phyloP scores from a whole-genome alignment of 176 grass and related monocot genomes.

The Alloteropsis semialata region DNA sequence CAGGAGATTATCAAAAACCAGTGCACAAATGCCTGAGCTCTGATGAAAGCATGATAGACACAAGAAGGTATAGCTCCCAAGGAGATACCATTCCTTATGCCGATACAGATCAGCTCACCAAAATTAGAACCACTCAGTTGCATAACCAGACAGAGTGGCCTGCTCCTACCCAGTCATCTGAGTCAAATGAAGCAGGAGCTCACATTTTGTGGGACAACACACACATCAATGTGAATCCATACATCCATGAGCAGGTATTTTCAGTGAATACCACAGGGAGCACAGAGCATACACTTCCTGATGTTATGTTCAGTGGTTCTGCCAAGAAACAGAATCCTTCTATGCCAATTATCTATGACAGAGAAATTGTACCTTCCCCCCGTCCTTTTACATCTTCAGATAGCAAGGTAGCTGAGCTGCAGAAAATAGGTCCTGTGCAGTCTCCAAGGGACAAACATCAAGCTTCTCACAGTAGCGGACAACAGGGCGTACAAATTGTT shows the following conservation, averaged over 20 bases:
- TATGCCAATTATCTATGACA: background rate
- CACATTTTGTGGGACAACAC: constrained; percentile 25
- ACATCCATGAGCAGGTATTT: constrained; percentile 1
- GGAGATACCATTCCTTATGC: background rate
- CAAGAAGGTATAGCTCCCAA: background rate
- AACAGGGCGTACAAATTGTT: constrained; percentile 7
- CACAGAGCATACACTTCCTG: background rate
- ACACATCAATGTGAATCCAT: background rate
- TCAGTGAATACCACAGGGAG: background rate
- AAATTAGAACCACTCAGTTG: background rate
- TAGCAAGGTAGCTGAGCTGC: background rate
- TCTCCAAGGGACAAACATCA: constrained; percentile 17
- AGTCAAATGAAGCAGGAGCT: constrained; percentile 22
- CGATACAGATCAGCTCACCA: background rate
- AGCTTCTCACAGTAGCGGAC: background rate
- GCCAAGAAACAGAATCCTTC: background rate
- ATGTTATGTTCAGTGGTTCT: background rate
- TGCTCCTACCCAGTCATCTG: background rate
- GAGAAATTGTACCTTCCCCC: background rate
- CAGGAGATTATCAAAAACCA: background rate
- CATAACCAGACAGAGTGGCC: background rate
- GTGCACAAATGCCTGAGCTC: background rate
- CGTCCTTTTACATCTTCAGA: constrained; percentile 17
- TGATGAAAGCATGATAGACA: constrained; percentile 1
- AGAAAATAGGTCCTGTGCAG: background rate